A percentile compares a stretch with the other conserved stretches of the same genome.
These are phyloP conservation scores for Colletotrichum spaethianum DNA, from an alignment of 2,329 filamentous ascomycete genomes.

Conservation along the genomic window DNA sequence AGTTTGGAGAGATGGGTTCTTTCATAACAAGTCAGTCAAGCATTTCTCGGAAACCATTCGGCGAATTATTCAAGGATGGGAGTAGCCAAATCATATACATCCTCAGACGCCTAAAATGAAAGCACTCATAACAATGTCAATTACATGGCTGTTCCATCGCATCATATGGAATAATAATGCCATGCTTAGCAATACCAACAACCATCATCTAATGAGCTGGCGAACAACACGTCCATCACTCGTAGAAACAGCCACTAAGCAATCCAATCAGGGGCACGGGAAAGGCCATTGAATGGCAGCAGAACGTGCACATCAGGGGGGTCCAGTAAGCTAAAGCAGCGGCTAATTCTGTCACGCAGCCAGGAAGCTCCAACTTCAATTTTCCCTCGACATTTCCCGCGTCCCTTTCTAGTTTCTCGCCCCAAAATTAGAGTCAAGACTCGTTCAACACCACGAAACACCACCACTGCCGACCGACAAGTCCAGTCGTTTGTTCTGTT, in stretches of 20 bases:
- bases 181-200: neutral
- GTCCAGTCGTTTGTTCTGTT: slow-evolving; percentile 3
- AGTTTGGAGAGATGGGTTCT: too few relatives aligned
- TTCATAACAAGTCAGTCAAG: too few relatives aligned
- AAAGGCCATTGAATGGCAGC: too few relatives aligned
- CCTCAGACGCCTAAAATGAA: too few relatives aligned
- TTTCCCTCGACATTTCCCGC: slow-evolving; percentile 27
- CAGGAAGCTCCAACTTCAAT: slow-evolving; percentile 26
- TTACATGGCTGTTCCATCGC: neutral
- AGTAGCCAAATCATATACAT: neutral
- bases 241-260: neutral
- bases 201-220: neutral
- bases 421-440: slow-evolving; percentile 13
- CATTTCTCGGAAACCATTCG: neutral
- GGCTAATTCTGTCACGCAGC: slow-evolving; percentile 24
- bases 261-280: neutral
- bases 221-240: neutral
- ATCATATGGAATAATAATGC: neutral
- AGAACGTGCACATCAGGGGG: neutral
- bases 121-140: too few relatives aligned
- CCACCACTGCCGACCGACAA: neutral
- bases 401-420: neutral
- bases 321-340: slow-evolving; percentile 17
- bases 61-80: fast-evolving
- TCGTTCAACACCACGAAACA: slow-evolving; percentile 13